Base-by-base conservation (phyloP, 371 early-diverging fungal genomes). In the Mucor lusitanicus region DNA sequence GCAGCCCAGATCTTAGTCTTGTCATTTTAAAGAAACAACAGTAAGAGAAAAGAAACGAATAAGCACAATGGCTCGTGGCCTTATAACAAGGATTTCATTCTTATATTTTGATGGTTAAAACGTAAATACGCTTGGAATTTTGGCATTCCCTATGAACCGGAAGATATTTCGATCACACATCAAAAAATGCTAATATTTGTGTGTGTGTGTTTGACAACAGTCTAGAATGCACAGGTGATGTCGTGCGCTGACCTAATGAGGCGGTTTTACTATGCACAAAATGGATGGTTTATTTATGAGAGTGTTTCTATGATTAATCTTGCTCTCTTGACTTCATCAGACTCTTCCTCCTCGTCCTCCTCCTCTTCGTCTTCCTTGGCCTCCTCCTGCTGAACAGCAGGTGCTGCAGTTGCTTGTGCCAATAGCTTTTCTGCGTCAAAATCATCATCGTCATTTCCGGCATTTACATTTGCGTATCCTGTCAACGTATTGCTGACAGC, bases 401-500 rank as follows among this genome's bases (percentile, higher is more conserved):
- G 63, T 35, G 33, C 56, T 27, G 56, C 28, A 25, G 68, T 37
- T 32, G 68, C 70, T 50, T 62, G 69, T 30, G 74, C 73, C 44
- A 81, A 66, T 62, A 78, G 46, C 46, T 78, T 78, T 69, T 81
- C 81, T 28, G 81, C 82, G 71, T 82, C 79, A 60, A 77, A 79
- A 55, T 75, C 76, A 64, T 79, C 79, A 19, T 70, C 72, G 54
- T 78, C 74, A 23, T 70, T 69, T 46, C 57, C 58, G 23, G 46
- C 23, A 32, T 61, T 55, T 15, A 64, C 62, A 42, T 48, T 63
- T 12, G 67, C 27, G 60, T 71, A 70, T 32, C 69, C 68, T 64
- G 71, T 74, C 62, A 75, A 66, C 23, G 60, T 62, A 44, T 71
- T 66, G 28, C 60, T 67, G 39, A 39, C 61, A 37, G 42, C 35